phyloP scores from a whole-genome alignment of 2,329 filamentous ascomycete genomes.

The Colletotrichum sojae region DNA sequence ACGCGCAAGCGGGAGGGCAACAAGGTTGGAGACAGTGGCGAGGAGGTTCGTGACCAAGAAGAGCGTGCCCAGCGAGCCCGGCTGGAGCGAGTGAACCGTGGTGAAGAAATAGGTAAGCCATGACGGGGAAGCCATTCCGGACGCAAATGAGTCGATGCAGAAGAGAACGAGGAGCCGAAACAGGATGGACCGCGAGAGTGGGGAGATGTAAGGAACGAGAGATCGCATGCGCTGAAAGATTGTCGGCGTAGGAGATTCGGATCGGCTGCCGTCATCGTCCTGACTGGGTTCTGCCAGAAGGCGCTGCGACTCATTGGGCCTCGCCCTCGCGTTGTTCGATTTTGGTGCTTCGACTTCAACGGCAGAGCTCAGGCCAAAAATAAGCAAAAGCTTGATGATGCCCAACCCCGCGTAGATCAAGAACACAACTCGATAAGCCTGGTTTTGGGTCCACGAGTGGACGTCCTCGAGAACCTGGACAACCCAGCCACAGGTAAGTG shows the following conservation, averaged over 20 bases:
- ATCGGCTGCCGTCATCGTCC: constrained; percentile 15
- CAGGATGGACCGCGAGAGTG: constrained; percentile 34
- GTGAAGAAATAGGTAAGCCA: constrained; percentile 72
- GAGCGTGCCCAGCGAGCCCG: constrained; percentile 66
- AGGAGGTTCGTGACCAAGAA: constrained; percentile 69
- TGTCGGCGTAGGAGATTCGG: background rate
- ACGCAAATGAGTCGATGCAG: constrained; percentile 58
- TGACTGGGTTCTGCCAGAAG: constrained; percentile 4
- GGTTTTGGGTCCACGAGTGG: constrained; percentile 58
- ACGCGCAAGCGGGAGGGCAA: constrained; percentile 68
- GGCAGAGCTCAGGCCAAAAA: constrained; percentile 62
- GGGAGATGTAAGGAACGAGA: constrained; percentile 37
- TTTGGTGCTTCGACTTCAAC: constrained; percentile 56
- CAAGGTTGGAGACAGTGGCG: constrained; percentile 64
- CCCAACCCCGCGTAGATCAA: constrained; percentile 70
- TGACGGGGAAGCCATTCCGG: constrained; percentile 76
- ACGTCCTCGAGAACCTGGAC: constrained; percentile 63
- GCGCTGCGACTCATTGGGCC: background rate
- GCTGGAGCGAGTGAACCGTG: constrained; percentile 61
- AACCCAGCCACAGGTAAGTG: constrained; percentile 71
- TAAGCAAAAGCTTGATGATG: constrained; percentile 67
- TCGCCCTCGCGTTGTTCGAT: background rate
- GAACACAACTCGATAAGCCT: constrained; percentile 71
- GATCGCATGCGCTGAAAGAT: constrained; percentile 25
- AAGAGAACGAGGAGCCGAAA: constrained; percentile 38